These are phyloP conservation scores for Larix kaempferi DNA, from an alignment of 75 land plant genomes.

Conservation along the genomic window DNA sequence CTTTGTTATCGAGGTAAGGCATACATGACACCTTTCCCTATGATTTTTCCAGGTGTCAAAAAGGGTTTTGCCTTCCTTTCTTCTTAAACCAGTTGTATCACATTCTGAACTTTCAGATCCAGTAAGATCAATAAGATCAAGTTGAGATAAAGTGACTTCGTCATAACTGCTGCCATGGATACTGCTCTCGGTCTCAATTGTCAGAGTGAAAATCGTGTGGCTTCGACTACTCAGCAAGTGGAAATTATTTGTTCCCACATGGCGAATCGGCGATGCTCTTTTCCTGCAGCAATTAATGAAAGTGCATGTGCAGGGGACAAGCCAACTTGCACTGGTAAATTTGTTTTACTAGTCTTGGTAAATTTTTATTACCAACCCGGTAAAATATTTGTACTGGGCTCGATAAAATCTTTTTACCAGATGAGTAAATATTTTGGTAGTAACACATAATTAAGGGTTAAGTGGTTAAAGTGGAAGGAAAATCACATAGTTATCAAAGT, in stretches of 20 bases:
- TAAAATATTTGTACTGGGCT: too few relatives aligned
- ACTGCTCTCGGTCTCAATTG: slow-evolving; percentile 82
- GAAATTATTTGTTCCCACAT: too few relatives aligned
- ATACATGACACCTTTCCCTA: slow-evolving; percentile 92
- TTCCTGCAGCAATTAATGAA: slow-evolving; percentile 96
- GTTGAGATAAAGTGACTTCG: slow-evolving; percentile 80
- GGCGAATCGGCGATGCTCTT: too few relatives aligned
- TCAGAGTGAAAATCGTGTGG: too few relatives aligned
- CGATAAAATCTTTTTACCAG: too few relatives aligned
- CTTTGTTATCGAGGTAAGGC: slow-evolving; percentile 94
- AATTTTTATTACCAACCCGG: too few relatives aligned
- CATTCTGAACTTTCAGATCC: slow-evolving; percentile 99
- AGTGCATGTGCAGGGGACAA: slow-evolving; percentile 97
- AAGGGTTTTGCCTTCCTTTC: slow-evolving; percentile 98
- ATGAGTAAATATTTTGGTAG: too few relatives aligned
- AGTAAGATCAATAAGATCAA: slow-evolving; percentile 94
- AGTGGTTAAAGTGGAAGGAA: too few relatives aligned
- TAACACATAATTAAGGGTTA: too few relatives aligned
- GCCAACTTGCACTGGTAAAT: slow-evolving; percentile 97
- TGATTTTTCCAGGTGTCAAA: slow-evolving; percentile 95
- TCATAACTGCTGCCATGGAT: slow-evolving; percentile 65
- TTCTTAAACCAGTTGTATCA: slow-evolving; percentile 92
- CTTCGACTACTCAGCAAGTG: too few relatives aligned
- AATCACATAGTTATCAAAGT: too few relatives aligned
- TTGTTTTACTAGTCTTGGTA: too few relatives aligned